Evolutionary conservation across 1,284 basidiomycete genomes (phyloP).

Genomic region (Austroboletus novae-zelandiae): DNA sequence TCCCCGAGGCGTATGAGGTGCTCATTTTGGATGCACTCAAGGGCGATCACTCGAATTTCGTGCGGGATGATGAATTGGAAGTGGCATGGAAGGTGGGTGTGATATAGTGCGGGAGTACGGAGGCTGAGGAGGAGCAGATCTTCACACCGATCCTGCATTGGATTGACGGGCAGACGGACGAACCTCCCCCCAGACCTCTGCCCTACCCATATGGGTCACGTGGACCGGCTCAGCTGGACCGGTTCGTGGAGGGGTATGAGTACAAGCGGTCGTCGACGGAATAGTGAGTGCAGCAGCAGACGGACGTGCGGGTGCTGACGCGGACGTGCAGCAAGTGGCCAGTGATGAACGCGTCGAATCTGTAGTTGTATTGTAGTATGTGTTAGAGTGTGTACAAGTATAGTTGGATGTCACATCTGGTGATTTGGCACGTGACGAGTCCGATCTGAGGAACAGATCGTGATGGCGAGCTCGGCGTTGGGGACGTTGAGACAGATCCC

Average conservation of each 20-base stretch:
- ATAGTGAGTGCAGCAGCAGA: conserved; percentile 59
- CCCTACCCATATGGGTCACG: conserved; percentile 90
- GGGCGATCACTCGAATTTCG: conserved; percentile 90
- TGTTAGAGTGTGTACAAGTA: not conserved
- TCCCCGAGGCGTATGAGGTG: conserved; percentile 93
- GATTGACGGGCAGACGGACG: conserved; percentile 72
- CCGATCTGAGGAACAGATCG: conserved; percentile 29
- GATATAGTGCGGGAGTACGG: conserved; percentile 4
- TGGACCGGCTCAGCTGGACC: conserved; percentile 82
- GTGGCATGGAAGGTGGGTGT: conserved; percentile 86
- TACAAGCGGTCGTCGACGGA: conserved; percentile 67
- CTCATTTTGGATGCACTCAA: conserved; percentile 88
- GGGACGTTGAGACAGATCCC: conserved; percentile 27
- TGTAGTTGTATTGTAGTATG: conserved; percentile 7
- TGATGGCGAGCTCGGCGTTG: conserved; percentile 21
- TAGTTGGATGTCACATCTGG: not conserved
- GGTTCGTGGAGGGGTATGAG: conserved; percentile 75
- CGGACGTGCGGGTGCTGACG: not conserved
- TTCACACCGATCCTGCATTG: conserved; percentile 94
- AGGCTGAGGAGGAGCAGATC: conserved; percentile 51
- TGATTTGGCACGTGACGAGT: conserved; percentile 26
- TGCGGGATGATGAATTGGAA: conserved; percentile 92
- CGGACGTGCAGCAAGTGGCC: conserved; percentile 26
- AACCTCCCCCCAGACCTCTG: conserved; percentile 59
- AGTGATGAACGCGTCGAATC: conserved; percentile 22